A percentile compares a stretch with the other conserved stretches of the same genome.
Conservation (phyloP, 257 asterid species). For the Pogostemon cablin region DNA sequence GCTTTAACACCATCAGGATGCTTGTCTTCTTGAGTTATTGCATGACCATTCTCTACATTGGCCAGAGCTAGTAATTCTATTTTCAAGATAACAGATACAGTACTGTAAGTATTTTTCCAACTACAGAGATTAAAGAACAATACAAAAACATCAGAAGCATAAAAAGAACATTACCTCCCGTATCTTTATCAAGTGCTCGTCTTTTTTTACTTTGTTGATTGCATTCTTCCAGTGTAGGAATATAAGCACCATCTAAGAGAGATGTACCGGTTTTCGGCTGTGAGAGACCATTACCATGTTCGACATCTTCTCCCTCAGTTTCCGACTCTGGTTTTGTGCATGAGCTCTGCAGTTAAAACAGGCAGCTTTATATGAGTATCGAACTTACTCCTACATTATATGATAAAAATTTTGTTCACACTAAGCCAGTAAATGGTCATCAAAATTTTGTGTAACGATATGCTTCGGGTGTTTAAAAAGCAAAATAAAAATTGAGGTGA, state of each 20-base stretch:
- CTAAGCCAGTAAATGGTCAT: constrained; percentile 3
- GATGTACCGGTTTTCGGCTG: constrained; percentile 40
- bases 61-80: constrained; percentile 40
- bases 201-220: constrained; percentile 31
- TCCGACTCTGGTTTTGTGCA: constrained; percentile 74
- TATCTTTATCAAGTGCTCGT: constrained; percentile 37
- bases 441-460: not conserved
- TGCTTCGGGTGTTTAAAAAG: constrained; percentile 1
- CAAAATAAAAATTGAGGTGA: not conserved
- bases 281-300: constrained; percentile 35
- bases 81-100: not conserved
- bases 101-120: constrained; percentile 23
- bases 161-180: constrained; percentile 40
- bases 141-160: constrained; percentile 1
- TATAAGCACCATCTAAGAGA: constrained; percentile 35
- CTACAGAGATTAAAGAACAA: constrained; percentile 3
- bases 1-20: constrained; percentile 29
- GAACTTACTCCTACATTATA: not conserved
- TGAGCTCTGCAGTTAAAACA: constrained; percentile 67
- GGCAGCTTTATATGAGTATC: constrained; percentile 3
- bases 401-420: not conserved
- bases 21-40: constrained; percentile 38
- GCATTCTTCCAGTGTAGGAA: constrained; percentile 41
- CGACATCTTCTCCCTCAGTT: constrained; percentile 48
- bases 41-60: constrained; percentile 27